A percentile compares a stretch with the other conserved stretches of the same genome.
These are phyloP conservation scores for Seminavis robusta DNA, from an alignment of 108 stramenopile genomes.

Conservation along the genomic window DNA sequence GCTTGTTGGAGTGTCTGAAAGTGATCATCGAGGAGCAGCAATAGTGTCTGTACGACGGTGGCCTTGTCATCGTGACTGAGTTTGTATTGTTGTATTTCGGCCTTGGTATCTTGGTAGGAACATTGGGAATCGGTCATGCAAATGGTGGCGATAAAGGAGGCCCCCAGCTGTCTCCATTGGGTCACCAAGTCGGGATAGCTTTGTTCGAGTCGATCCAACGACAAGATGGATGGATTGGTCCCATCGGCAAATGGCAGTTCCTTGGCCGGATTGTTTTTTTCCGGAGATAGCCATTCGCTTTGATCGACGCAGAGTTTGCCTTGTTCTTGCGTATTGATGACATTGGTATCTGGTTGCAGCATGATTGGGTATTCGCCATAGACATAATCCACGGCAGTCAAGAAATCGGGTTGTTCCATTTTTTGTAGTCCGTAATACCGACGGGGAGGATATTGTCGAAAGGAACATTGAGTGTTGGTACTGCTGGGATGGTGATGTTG, in stretches of 20 bases:
- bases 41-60: conserved; percentile 52
- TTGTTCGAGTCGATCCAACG: conserved; percentile 23
- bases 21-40: conserved; percentile 35
- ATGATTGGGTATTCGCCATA: conserved; percentile 65
- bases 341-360: not conserved
- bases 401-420: conserved; percentile 38
- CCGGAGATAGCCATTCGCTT: conserved; percentile 46
- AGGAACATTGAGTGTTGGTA: no score
- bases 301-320: conserved; percentile 69
- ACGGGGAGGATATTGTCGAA: conserved; percentile 65
- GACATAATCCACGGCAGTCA: conserved; percentile 59
- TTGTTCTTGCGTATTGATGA: conserved; percentile 16
- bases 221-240: conserved; percentile 75
- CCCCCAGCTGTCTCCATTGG: no score
- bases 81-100: conserved; percentile 34
- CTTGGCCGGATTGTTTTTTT: not conserved
- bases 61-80: conserved; percentile 34
- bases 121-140: conserved; percentile 81
- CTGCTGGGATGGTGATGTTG: no score
- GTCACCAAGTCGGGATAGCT: not conserved
- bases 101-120: conserved; percentile 24
- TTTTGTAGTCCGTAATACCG: conserved; percentile 51
- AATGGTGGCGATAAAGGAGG: conserved; percentile 37
- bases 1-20: conserved; percentile 59
- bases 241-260: conserved; percentile 79